Evolutionary conservation across 139 green algal genomes (phyloP).

Genomic region (Diplosphaera chodatii): DNA sequence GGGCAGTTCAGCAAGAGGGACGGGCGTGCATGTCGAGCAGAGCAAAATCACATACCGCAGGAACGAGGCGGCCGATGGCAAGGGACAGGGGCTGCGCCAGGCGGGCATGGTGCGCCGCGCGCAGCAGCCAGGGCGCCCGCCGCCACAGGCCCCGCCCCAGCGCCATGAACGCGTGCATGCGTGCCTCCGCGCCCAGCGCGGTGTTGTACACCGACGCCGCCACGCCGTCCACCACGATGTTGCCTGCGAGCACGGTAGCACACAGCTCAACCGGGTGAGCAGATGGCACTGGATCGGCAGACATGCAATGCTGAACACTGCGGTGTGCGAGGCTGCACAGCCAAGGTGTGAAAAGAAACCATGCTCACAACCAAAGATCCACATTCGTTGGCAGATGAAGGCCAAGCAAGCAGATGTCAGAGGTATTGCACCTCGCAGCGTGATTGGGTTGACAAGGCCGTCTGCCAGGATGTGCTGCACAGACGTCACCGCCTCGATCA

Average conservation of each 20-base stretch:
- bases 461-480: neutral
- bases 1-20: too few species aligned
- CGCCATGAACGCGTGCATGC: conserved; percentile 3
- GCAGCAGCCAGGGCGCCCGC: neutral
- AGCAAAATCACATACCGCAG: too few species aligned
- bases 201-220: conserved; percentile 12
- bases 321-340: too few species aligned
- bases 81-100: neutral
- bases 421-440: neutral
- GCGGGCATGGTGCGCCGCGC: neutral
- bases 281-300: too few species aligned
- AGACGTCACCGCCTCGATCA: neutral
- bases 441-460: conserved; percentile 13
- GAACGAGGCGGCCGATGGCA: neutral
- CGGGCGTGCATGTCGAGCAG: too few species aligned
- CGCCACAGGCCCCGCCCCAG: neutral
- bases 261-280: too few species aligned
- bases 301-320: too few species aligned
- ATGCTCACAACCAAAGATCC: too few species aligned
- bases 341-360: too few species aligned
- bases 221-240: conserved; percentile 16
- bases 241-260: too few species aligned
- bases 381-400: too few species aligned
- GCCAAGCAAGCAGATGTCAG: too few species aligned
- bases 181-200: conserved; percentile 3